Percentiles rank a stretch among this genome's conserved stretches.
Conservation (phyloP, 345 rosid genomes). For the Rhizophora apiculata region DNA sequence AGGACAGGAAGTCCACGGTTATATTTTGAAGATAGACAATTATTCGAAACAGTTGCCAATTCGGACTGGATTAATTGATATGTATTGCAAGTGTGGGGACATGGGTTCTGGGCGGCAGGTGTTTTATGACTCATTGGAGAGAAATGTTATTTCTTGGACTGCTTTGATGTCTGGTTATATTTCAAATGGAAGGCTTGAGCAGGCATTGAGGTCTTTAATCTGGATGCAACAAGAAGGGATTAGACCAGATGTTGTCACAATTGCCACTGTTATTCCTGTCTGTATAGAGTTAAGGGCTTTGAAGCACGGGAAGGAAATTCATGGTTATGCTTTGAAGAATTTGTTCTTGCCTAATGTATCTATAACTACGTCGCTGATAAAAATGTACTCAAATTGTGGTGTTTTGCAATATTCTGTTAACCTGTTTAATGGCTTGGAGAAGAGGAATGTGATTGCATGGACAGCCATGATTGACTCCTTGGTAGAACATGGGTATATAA, state of each 20-base stretch:
- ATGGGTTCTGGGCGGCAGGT: conserved; percentile 64
- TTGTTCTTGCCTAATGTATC: conserved; percentile 73
- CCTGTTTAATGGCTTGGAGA: conserved; percentile 45
- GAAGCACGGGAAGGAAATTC: conserved; percentile 78
- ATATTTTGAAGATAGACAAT: conserved; percentile 47
- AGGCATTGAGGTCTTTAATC: conserved; percentile 73
- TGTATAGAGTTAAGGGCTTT: conserved; percentile 60
- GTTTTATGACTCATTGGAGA: conserved; percentile 57
- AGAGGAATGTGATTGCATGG: conserved; percentile 25
- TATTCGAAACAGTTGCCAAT: conserved; percentile 46
- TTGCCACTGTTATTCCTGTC: conserved; percentile 76
- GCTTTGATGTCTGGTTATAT: conserved; percentile 80
- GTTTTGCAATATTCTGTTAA: conserved; percentile 47
- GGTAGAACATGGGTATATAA: conserved; percentile 34
- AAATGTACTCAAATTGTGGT: conserved; percentile 77
- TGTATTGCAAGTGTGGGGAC: conserved; percentile 84
- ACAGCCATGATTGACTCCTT: conserved; percentile 49
- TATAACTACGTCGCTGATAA: conserved; percentile 62
- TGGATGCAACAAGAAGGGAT: conserved; percentile 98
- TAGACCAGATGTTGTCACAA: conserved; percentile 68
- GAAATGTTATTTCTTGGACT: conserved; percentile 82
- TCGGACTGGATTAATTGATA: conserved; percentile 75
- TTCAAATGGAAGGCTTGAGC: conserved; percentile 69
- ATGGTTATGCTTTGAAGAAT: conserved; percentile 73
- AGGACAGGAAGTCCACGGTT: conserved; percentile 77